Percentiles rank a stretch among this genome's conserved stretches.
Evolutionary conservation across 192 early-diverging fungal genomes (phyloP).

Genomic region (Coemansia sp.): DNA sequence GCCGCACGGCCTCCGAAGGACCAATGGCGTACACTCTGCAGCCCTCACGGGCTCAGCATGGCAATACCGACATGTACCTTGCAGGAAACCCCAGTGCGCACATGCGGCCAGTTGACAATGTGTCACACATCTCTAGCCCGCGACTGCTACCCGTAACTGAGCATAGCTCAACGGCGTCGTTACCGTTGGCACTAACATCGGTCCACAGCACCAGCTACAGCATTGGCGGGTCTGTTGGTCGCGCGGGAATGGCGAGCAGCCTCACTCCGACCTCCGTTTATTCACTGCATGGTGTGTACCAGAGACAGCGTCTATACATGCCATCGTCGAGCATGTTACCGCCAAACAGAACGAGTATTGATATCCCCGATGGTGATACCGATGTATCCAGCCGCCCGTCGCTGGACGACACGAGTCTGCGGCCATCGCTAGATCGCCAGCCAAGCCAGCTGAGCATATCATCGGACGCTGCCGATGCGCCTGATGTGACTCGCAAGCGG

Average conservation of each 20-base stretch:
- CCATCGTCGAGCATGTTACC: constrained; percentile 18
- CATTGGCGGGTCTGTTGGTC: constrained; percentile 31
- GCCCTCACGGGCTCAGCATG: constrained; percentile 14
- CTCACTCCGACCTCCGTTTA: constrained; percentile 1
- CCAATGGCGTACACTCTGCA: constrained; percentile 4
- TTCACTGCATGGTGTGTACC: constrained; percentile 5
- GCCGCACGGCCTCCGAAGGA: constrained; percentile 26
- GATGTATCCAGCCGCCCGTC: constrained; percentile 48
- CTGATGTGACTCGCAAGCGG: constrained; percentile 10
- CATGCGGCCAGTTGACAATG: constrained; percentile 16
- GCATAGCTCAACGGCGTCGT: constrained; percentile 42
- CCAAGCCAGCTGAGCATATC: constrained; percentile 47
- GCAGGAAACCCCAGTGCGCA: constrained; percentile 11
- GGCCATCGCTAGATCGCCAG: constrained; percentile 38
- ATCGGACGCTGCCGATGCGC: constrained; percentile 29
- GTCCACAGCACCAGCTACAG: constrained; percentile 16
- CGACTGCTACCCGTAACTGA: constrained; percentile 31
- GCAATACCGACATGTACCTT: constrained; percentile 13
- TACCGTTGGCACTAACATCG: constrained; percentile 31
- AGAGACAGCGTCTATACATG: constrained; percentile 40
- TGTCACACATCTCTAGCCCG: constrained; percentile 34
- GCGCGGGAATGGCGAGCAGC: constrained; percentile 14
- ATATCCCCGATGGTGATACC: constrained; percentile 31
- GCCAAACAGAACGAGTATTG: constrained; percentile 30
- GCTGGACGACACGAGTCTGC: constrained; percentile 38